A percentile compares a stretch with the other conserved stretches of the same genome.
Conservation (phyloP, 2,329 filamentous ascomycete genomes). For the Pseudogymnoascus sp. region DNA sequence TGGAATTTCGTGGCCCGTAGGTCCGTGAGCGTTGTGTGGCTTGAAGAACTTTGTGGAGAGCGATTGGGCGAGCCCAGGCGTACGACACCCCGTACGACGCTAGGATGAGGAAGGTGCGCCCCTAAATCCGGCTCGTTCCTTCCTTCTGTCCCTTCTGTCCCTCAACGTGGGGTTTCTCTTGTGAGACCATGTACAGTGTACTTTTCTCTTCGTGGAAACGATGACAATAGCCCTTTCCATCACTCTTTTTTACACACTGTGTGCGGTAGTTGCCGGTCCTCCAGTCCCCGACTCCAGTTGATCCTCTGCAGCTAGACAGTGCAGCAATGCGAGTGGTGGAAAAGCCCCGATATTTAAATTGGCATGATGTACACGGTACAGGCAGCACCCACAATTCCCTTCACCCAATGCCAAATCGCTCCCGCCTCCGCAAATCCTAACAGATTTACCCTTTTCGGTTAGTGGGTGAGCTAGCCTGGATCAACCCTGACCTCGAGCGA, state of each 20-base stretch:
- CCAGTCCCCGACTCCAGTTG: not conserved
- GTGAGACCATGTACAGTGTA: not conserved
- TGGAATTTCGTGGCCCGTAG: not conserved
- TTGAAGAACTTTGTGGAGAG: not conserved
- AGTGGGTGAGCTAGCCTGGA: not conserved
- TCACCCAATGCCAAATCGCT: slow-evolving; percentile 3
- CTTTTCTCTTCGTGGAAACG: not conserved
- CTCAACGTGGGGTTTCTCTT: not conserved
- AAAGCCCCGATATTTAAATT: not conserved
- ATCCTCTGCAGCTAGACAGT: not conserved
- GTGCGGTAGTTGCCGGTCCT: not conserved
- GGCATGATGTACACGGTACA: not conserved
- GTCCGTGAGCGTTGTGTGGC: not conserved
- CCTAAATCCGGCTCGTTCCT: not conserved
- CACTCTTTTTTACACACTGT: not conserved
- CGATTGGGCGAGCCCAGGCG: not conserved
- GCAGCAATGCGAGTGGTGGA: not conserved
- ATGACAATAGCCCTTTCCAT: not conserved
- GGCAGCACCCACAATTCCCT: not conserved
- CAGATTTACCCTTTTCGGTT: not conserved
- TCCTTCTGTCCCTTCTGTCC: not conserved
- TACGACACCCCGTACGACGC: not conserved
- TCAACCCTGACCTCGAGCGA: not conserved
- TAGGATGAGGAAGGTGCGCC: not conserved
- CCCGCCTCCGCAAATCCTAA: not conserved